Conservation (phyloP, 2,329 filamentous ascomycete species). For the Monosporascus sp. region DNA sequence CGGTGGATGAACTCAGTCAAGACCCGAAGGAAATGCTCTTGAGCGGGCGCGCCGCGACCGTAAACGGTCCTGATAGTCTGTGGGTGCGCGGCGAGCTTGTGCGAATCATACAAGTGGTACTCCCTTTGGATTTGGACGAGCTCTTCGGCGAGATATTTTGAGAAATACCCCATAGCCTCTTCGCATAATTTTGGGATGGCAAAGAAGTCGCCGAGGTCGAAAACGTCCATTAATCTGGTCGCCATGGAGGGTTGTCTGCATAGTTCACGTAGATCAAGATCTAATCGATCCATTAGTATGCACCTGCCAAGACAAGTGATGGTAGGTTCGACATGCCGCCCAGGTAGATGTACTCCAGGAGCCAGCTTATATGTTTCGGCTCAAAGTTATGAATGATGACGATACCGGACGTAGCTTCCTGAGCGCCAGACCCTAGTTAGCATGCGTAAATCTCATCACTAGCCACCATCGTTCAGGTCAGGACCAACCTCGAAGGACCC, state of each 20-base stretch:
- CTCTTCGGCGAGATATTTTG: neutral
- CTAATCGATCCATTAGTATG: neutral
- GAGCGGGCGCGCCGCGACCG: neutral
- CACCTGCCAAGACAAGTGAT: neutral
- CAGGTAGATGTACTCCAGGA: neutral
- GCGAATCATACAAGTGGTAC: neutral
- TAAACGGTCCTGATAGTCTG: neutral
- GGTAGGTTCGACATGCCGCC: neutral
- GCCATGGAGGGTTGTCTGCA: neutral
- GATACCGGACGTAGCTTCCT: neutral
- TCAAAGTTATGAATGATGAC: neutral
- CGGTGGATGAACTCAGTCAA: neutral
- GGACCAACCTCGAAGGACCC: neutral
- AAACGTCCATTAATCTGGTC: neutral
- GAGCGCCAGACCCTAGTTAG: neutral
- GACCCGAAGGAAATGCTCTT: neutral
- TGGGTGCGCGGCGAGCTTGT: neutral
- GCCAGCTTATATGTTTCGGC: neutral
- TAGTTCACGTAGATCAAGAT: neutral
- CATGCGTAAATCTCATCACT: neutral
- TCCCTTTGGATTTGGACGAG: neutral
- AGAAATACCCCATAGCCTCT: neutral
- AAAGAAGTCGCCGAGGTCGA: neutral
- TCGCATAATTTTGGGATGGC: neutral
- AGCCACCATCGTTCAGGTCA: neutral